These are phyloP conservation scores for Fermentozyma sake DNA, from an alignment of 1,139 yeast genomes.

Conservation along the genomic window DNA sequence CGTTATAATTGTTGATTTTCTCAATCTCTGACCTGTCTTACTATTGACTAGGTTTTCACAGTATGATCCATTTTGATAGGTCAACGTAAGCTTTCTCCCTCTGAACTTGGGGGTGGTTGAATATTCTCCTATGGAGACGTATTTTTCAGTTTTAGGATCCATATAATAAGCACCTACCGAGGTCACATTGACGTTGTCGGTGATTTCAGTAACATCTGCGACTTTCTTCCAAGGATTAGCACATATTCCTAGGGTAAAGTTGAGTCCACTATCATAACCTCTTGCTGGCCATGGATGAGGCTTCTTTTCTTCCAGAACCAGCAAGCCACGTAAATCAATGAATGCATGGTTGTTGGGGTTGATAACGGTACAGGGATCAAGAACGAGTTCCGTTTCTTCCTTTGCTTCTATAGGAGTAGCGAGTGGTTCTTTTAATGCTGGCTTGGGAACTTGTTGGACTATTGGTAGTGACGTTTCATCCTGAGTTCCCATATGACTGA, in stretches of 20 bases:
- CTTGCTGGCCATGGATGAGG: constrained; percentile 60
- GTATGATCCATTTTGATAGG: constrained; percentile 67
- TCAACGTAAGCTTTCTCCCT: constrained; percentile 67
- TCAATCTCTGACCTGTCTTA: constrained; percentile 37
- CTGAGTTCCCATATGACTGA: too few species aligned
- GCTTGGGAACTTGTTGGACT: too few species aligned
- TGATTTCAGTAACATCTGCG: constrained; percentile 25
- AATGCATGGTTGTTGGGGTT: constrained; percentile 52
- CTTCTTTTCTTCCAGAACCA: constrained; percentile 36
- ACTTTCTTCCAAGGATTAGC: constrained; percentile 53
- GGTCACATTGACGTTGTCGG: constrained; percentile 40
- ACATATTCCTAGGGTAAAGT: constrained; percentile 80
- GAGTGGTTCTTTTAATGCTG: too few species aligned
- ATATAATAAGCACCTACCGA: constrained; percentile 66
- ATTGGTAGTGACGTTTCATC: too few species aligned
- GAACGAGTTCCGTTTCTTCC: constrained; percentile 10
- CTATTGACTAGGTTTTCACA: constrained; percentile 42
- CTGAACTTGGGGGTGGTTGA: constrained; percentile 59
- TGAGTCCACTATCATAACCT: constrained; percentile 67
- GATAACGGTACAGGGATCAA: constrained; percentile 51
- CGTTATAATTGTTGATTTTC: constrained; percentile 63
- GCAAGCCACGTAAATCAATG: constrained; percentile 51
- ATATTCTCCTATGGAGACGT: constrained; percentile 63
- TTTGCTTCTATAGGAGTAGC: too few species aligned
- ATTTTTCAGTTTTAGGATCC: constrained; percentile 45